Evolutionary conservation across 768 basidiomycete genomes (phyloP).

Genomic region (Mycena alexandri): DNA sequence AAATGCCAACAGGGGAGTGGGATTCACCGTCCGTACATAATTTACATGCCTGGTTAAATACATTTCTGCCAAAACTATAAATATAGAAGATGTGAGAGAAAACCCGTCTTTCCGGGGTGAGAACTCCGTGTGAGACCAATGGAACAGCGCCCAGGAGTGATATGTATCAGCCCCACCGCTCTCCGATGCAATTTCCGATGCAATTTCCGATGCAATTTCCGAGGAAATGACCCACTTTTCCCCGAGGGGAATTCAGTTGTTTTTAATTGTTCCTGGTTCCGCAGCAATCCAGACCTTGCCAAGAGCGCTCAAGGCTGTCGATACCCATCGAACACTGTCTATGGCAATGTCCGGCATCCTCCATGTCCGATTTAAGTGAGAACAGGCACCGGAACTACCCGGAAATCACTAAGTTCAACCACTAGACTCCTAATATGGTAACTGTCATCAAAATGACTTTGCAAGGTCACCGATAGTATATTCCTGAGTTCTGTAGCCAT

Average conservation of each 20-base stretch:
- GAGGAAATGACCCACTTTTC: conserved; percentile 3
- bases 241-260: not conserved
- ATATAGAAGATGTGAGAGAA: conserved; percentile 1
- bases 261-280: too few species aligned
- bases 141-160: conserved; percentile 11
- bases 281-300: too few species aligned
- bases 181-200: conserved; percentile 9
- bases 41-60: conserved; percentile 3
- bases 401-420: too few species aligned
- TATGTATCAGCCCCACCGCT: conserved; percentile 6
- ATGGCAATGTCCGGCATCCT: too few species aligned
- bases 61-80: not conserved
- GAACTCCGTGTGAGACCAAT: not conserved
- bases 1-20: conserved; percentile 12
- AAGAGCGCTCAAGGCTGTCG: too few species aligned
- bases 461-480: conserved; percentile 7
- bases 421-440: conserved; percentile 8
- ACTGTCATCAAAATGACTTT: conserved; percentile 11
- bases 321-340: too few species aligned
- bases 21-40: conserved; percentile 1
- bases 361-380: too few species aligned
- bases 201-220: conserved; percentile 8
- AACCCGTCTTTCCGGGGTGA: not conserved
- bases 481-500: conserved; percentile 11
- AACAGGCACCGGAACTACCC: too few species aligned